These are phyloP conservation scores for Globisporangium carolinianum DNA, from an alignment of 352 stramenopile genomes.

Conservation along the genomic window DNA sequence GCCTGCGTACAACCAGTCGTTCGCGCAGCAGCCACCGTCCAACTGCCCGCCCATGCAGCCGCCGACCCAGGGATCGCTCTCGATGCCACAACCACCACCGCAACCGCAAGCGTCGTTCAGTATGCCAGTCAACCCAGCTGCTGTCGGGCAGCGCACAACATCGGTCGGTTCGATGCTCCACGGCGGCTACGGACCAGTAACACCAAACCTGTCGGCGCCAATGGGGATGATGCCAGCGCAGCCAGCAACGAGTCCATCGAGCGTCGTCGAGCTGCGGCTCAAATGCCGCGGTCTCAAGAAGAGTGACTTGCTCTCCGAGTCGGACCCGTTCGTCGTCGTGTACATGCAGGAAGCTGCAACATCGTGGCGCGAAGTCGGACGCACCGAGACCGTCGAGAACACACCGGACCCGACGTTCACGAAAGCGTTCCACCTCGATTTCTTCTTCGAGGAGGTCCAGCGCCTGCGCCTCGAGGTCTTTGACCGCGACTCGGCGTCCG, in stretches of 20 bases:
- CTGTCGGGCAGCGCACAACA: background rate
- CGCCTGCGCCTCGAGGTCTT: slow-evolving; percentile 72
- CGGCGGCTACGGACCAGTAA: slow-evolving; percentile 39
- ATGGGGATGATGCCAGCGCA: slow-evolving; percentile 1
- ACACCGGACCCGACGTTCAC: slow-evolving; percentile 61
- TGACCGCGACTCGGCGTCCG: slow-evolving; percentile 62
- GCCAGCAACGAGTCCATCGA: slow-evolving; percentile 22
- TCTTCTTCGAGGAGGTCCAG: slow-evolving; percentile 81
- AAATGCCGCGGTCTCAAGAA: slow-evolving; percentile 69
- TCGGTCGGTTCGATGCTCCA: slow-evolving; percentile 17
- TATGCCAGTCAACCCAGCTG: too few relatives aligned
- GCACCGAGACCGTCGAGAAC: slow-evolving; percentile 75
- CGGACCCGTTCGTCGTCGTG: slow-evolving; percentile 67
- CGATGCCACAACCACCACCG: slow-evolving; percentile 6
- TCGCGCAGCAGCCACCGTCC: slow-evolving; percentile 1
- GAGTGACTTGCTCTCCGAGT: slow-evolving; percentile 60
- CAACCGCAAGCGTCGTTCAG: slow-evolving; percentile 2
- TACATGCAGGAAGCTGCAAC: slow-evolving; percentile 50
- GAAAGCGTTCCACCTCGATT: slow-evolving; percentile 62
- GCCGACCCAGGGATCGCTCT: slow-evolving; percentile 11
- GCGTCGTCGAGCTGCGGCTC: slow-evolving; percentile 61
- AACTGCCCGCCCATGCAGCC: slow-evolving; percentile 5
- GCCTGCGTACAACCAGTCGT: slow-evolving; percentile 5
- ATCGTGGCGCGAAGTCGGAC: slow-evolving; percentile 61
- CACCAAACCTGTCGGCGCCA: slow-evolving; percentile 15